Conservation (phyloP, 805 yeast genomes). For the Wickerhamomyces ciferrii region DNA sequence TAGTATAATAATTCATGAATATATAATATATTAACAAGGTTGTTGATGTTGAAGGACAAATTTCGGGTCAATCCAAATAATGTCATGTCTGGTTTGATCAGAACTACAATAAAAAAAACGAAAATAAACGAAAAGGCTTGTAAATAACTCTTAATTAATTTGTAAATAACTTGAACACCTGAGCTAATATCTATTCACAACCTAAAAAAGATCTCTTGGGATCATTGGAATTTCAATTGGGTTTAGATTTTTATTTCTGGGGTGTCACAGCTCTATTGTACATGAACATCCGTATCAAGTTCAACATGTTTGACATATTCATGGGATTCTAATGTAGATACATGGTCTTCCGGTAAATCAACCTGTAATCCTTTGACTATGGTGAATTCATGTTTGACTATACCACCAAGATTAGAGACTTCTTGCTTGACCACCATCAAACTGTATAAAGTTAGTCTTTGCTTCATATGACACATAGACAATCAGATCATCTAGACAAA, state of each 20-base stretch:
- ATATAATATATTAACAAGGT: too few relatives aligned
- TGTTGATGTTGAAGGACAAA: too few relatives aligned
- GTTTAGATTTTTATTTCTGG: too few relatives aligned
- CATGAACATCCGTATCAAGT: slow-evolving; percentile 63
- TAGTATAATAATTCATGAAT: too few relatives aligned
- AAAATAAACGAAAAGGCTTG: too few relatives aligned
- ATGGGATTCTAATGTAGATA: slow-evolving; percentile 37
- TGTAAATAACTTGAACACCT: too few relatives aligned
- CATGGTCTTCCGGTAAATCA: slow-evolving; percentile 51
- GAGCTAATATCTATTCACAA: too few relatives aligned
- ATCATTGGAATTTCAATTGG: too few relatives aligned
- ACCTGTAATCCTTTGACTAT: slow-evolving; percentile 60
- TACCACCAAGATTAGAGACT: slow-evolving; percentile 51
- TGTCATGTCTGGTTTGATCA: not conserved
- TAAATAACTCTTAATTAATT: too few relatives aligned
- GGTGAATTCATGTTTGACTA: slow-evolving; percentile 52
- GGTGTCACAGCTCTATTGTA: too few relatives aligned
- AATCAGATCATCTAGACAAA: too few relatives aligned
- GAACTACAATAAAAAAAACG: not conserved
- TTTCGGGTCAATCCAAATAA: too few relatives aligned
- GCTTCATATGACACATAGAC: not conserved
- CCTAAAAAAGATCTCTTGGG: not conserved
- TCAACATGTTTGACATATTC: slow-evolving; percentile 55
- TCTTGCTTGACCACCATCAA: slow-evolving; percentile 47
- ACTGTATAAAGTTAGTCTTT: slow-evolving; percentile 24